phyloP scores from a whole-genome alignment of 2,329 filamentous ascomycete genomes.

The Torrubiellomyces zombiae region DNA sequence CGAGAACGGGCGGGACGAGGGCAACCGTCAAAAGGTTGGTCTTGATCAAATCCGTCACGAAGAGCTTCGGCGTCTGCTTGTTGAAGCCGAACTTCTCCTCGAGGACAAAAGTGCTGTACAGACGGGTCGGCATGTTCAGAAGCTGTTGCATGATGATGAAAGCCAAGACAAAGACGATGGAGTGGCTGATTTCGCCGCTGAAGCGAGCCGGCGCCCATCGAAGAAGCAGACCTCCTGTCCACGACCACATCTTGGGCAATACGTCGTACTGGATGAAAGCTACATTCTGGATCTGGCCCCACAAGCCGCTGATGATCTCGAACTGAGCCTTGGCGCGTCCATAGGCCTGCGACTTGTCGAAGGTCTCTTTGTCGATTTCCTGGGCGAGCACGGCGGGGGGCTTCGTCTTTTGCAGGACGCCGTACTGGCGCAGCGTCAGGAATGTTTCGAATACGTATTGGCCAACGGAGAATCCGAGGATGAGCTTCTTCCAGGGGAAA shows the following conservation, averaged over 20 bases:
- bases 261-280: slow-evolving; percentile 81
- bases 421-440: slow-evolving; percentile 80
- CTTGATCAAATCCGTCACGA: slow-evolving; percentile 83
- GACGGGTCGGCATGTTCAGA: slow-evolving; percentile 61
- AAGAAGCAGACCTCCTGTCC: slow-evolving; percentile 60
- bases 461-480: slow-evolving; percentile 83
- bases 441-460: slow-evolving; percentile 85
- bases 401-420: slow-evolving; percentile 61
- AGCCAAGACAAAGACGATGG: slow-evolving; percentile 76
- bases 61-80: slow-evolving; percentile 84
- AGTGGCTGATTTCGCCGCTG: slow-evolving; percentile 84
- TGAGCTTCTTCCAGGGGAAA: slow-evolving; percentile 95
- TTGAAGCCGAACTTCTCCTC: slow-evolving; percentile 98
- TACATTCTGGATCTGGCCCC: slow-evolving; percentile 74
- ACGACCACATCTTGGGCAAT: slow-evolving; percentile 76
- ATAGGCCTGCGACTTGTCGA: slow-evolving; percentile 92
- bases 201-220: slow-evolving; percentile 62
- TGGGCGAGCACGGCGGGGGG: slow-evolving; percentile 75
- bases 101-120: slow-evolving; percentile 90
- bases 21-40: slow-evolving; percentile 65
- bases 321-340: slow-evolving; percentile 92
- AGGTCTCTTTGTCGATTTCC: slow-evolving; percentile 78
- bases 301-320: slow-evolving; percentile 63
- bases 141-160: slow-evolving; percentile 72
- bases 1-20: slow-evolving; percentile 74